Conservation (phyloP, 768 basidiomycete species). For the Xanthoconium purpureum region DNA sequence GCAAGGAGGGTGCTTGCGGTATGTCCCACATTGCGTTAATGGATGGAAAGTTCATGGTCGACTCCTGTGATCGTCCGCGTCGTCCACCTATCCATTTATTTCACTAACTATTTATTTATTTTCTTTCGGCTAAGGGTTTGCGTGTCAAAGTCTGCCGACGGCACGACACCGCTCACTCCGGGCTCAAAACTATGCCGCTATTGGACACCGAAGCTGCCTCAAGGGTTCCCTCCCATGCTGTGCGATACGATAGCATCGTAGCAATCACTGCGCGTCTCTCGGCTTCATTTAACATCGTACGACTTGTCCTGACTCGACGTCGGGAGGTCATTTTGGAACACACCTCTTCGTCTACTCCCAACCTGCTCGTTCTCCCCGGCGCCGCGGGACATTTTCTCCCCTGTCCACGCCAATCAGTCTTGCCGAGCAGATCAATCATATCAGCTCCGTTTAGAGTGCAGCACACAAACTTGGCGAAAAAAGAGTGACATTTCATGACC, state of each 20-base stretch:
- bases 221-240: no score
- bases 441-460: no score
- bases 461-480: no score
- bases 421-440: no score
- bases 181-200: neutral
- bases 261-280: neutral
- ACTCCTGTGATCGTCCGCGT: constrained; percentile 9
- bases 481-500: no score
- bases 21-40: constrained; percentile 65
- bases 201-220: neutral
- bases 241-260: neutral
- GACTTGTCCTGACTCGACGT: no score
- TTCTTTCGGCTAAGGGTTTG: constrained; percentile 3
- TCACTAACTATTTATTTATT: constrained; percentile 12
- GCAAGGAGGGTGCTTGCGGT: constrained; percentile 48
- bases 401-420: no score
- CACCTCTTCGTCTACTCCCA: no score
- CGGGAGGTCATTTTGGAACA: neutral
- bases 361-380: no score
- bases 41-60: constrained; percentile 36
- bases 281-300: neutral
- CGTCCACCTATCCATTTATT: neutral
- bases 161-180: constrained; percentile 1
- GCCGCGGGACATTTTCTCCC: no score
- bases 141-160: constrained; percentile 7